Evolutionary conservation across 208 protist genomes (phyloP), one percentile per base, ranked within the genome.

Genomic region (Leishmania tarentolae): DNA sequence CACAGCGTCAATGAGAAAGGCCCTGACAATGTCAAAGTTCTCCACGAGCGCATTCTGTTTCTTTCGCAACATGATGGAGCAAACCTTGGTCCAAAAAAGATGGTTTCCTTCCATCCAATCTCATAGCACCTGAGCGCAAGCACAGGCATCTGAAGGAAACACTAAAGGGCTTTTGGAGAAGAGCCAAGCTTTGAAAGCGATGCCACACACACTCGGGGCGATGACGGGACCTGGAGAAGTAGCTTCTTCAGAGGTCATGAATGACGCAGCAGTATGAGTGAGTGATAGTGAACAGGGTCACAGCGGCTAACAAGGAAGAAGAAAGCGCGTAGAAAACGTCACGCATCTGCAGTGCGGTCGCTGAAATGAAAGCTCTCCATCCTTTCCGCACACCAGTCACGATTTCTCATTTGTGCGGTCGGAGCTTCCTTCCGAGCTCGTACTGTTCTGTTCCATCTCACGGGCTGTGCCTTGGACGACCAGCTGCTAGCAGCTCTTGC

Each of bases 401-500:
- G 17, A 46, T 0, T 37, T 0, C 37, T 46, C 13, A 42, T 37
- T 72, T 65, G n/a, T 35, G 59, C 21, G 35, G 42, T 28, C 8
- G 8, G 42, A 72, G 21, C 21, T 72, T 24, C 66, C 37, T 0
- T 52, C 0, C 11, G 19, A n/a, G 66, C 11, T 17, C 19, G 3
- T 47, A 19, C 7, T n/a, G 8, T 50, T 72, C 21, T 28, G 21
- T 44, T 0, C 15, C 17, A 8, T 6, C n/a, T 59, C 0, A n/a
- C 59, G 1, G 8, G 8, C 24, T 9, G 21, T 52, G 31, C 66
- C 1, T 21, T 46, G 7, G 24, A 24, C 6, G 42, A n/a, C 5
- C 6, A 15, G 21, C 21, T 50, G 21, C 66, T 72, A 79, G 75
- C 75, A 79, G 42, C 42, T 69, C 37, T 31, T 46, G 61, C 61